A percentile compares a stretch with the other conserved stretches of the same genome.
phyloP scores from a whole-genome alignment of 2,329 filamentous ascomycete species.

The Fusarium sp. region DNA sequence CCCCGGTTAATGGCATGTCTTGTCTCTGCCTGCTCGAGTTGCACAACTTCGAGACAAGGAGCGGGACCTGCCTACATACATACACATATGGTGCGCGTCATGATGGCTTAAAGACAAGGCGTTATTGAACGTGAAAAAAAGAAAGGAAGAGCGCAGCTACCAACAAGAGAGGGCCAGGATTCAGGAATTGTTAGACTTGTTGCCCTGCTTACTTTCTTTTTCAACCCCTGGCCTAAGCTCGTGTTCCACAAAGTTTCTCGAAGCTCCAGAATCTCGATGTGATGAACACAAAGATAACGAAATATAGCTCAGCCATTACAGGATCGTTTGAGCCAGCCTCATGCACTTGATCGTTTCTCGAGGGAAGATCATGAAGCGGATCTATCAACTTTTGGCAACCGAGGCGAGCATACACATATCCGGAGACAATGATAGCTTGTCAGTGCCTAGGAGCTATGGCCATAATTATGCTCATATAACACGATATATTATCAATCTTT shows the following conservation, averaged over 20 bases:
- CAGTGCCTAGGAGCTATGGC: not conserved
- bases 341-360: slow-evolving; percentile 6
- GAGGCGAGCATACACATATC: not conserved
- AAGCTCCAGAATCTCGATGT: slow-evolving; percentile 15
- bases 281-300: slow-evolving; percentile 8
- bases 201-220: not conserved
- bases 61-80: slow-evolving; percentile 17
- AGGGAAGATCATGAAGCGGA: slow-evolving; percentile 19
- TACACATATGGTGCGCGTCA: slow-evolving; percentile 6
- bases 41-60: slow-evolving; percentile 18
- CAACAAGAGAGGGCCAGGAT: not conserved
- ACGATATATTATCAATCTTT: not conserved
- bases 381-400: not conserved
- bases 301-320: slow-evolving; percentile 2
- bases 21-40: slow-evolving; percentile 8
- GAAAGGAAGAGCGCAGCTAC: not conserved
- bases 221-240: not conserved
- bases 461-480: not conserved
- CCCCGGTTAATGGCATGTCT: slow-evolving; percentile 28
- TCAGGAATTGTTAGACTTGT: slow-evolving; percentile 1
- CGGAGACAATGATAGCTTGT: not conserved
- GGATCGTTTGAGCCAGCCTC: slow-evolving; percentile 30
- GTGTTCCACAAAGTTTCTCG: slow-evolving; percentile 24
- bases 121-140: slow-evolving; percentile 10
- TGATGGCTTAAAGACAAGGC: slow-evolving; percentile 25